phyloP scores from a whole-genome alignment of 768 basidiomycete species.

The Mycena indigotica region DNA sequence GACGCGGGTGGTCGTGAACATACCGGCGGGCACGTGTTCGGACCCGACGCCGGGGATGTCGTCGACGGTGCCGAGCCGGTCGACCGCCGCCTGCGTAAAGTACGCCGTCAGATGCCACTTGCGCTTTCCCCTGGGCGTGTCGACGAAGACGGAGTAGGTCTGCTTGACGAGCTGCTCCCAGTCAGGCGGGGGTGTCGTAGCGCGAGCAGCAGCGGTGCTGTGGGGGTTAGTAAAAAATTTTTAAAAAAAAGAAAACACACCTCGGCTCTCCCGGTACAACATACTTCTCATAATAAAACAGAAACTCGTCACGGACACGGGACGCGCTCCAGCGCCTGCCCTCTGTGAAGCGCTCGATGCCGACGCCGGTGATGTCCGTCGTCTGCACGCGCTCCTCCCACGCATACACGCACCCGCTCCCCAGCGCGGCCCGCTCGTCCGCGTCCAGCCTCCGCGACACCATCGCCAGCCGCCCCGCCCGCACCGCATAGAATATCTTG shows the following conservation, averaged over 20 bases:
- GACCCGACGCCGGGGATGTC: conserved; percentile 60
- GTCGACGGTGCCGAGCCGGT: conserved; percentile 71
- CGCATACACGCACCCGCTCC: conserved; percentile 57
- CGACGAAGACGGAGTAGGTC: conserved; percentile 80
- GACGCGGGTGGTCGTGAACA: conserved; percentile 69
- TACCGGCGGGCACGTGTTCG: conserved; percentile 64
- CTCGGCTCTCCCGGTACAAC: conserved; percentile 45
- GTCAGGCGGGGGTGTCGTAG: conserved; percentile 41
- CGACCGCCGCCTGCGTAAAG: conserved; percentile 76
- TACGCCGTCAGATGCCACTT: conserved; percentile 90
- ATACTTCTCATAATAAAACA: conserved; percentile 83
- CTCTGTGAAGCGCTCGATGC: conserved; percentile 86
- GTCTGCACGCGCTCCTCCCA: conserved; percentile 81
- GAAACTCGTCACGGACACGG: conserved; percentile 81
- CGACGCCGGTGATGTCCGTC: conserved; percentile 73
- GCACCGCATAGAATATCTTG: conserved; percentile 76
- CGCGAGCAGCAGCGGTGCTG: conserved; percentile 37
- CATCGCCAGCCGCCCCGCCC: conserved; percentile 64
- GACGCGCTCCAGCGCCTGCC: conserved; percentile 83
- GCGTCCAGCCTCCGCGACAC: conserved; percentile 77
- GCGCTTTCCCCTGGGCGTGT: conserved; percentile 60
- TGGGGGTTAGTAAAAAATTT: conserved; percentile 25
- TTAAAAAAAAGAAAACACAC: conserved; percentile 33
- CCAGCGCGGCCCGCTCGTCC: conserved; percentile 66
- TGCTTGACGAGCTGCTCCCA: conserved; percentile 80